Evolutionary conservation across 257 asterid genomes (phyloP).

Genomic region (Cinchona pubescens): DNA sequence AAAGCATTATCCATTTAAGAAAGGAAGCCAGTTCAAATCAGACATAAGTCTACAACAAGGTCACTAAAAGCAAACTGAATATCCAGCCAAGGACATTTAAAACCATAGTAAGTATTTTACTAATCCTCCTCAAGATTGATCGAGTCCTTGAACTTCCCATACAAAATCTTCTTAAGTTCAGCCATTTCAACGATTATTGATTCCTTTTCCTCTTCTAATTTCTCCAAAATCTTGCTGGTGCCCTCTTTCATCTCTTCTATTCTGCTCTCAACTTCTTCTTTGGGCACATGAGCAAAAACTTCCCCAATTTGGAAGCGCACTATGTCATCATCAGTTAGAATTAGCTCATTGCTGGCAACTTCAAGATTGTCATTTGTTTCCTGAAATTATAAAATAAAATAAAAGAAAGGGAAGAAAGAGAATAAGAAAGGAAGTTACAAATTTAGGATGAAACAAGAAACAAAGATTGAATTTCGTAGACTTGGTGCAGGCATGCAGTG

Average conservation of each 20-base stretch:
- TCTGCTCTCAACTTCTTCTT: constrained; percentile 80
- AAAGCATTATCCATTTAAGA: not conserved
- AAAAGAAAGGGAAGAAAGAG: too few species aligned
- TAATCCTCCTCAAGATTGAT: constrained; percentile 92
- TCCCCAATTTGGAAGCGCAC: constrained; percentile 93
- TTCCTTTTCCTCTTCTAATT: constrained; percentile 72
- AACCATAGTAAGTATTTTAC: not conserved
- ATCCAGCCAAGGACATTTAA: not conserved
- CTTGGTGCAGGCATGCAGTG: not conserved
- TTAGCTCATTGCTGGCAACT: constrained; percentile 91
- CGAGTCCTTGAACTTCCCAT: constrained; percentile 80
- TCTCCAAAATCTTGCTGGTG: constrained; percentile 65
- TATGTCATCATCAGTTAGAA: constrained; percentile 77
- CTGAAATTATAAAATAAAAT: too few species aligned
- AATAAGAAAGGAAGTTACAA: not conserved
- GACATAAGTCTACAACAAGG: not conserved
- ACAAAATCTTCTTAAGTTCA: constrained; percentile 68
- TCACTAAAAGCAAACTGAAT: not conserved
- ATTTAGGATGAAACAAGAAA: not conserved
- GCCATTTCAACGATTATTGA: constrained; percentile 70
- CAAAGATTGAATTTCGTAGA: not conserved
- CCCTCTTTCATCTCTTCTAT: constrained; percentile 72
- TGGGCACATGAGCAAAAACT: constrained; percentile 80
- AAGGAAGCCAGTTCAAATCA: not conserved
- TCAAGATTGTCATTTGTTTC: constrained; percentile 77